A percentile compares a stretch with the other conserved stretches of the same genome.
These are phyloP conservation scores for Penicillium ucsense DNA, from an alignment of 495 filamentous ascomycete genomes.

Conservation along the genomic window DNA sequence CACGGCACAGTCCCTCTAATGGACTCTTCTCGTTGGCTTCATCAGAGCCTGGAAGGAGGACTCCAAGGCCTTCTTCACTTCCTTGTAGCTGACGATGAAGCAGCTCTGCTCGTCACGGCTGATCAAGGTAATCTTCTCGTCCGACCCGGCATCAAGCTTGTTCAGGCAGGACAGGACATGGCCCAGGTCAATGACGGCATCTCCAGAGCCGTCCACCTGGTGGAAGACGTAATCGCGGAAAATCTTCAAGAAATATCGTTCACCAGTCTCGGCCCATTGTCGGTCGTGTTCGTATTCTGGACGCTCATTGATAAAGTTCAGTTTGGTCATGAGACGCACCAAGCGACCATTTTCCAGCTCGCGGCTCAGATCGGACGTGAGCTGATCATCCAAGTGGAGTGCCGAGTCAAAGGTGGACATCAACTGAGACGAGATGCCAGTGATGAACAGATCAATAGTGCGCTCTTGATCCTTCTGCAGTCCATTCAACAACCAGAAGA, in stretches of 20 bases:
- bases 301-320: constrained; percentile 78
- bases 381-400: constrained; percentile 66
- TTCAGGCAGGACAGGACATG: constrained; percentile 78
- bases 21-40: constrained; percentile 42
- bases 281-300: constrained; percentile 68
- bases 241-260: constrained; percentile 83
- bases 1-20: constrained; percentile 9
- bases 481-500: constrained; percentile 64
- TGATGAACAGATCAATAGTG: constrained; percentile 67
- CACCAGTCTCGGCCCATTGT: constrained; percentile 80
- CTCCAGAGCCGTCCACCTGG: constrained; percentile 74
- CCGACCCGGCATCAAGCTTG: constrained; percentile 82
- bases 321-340: constrained; percentile 71
- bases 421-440: constrained; percentile 63
- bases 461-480: constrained; percentile 44
- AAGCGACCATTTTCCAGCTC: constrained; percentile 91
- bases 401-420: constrained; percentile 60
- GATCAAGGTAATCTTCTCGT: constrained; percentile 77
- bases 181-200: constrained; percentile 70
- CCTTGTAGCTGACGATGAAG: constrained; percentile 78
- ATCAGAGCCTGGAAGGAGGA: constrained; percentile 71
- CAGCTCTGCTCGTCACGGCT: constrained; percentile 81
- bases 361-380: constrained; percentile 55
- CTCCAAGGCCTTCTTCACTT: constrained; percentile 70
- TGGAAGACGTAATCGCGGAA: constrained; percentile 98